Conservation (phyloP, 106 monocot species). For the Alisma plantagoaquatica region DNA sequence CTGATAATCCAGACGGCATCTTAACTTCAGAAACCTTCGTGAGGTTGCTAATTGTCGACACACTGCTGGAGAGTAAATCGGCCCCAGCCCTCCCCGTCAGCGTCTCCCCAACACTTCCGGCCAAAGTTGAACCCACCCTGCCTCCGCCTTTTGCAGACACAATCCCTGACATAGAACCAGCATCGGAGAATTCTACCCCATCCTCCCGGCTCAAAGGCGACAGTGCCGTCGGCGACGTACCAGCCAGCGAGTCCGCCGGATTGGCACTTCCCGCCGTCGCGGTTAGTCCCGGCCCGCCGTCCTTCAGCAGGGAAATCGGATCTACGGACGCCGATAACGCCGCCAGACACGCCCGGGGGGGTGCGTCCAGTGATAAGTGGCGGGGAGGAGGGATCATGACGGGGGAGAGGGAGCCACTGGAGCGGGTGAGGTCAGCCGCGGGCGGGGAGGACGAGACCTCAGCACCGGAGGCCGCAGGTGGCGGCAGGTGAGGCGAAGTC, state of each 20-base stretch:
- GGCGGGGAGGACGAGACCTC: slow-evolving; percentile 8
- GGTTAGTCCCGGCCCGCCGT: not conserved
- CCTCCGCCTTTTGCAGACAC: slow-evolving; percentile 14
- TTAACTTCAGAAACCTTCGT: slow-evolving; percentile 48
- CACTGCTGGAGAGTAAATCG: not conserved
- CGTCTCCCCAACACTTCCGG: slow-evolving; percentile 38
- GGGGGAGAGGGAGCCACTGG: slow-evolving; percentile 42
- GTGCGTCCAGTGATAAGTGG: slow-evolving; percentile 55
- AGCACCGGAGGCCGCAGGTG: not conserved
- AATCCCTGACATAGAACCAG: too few relatives aligned
- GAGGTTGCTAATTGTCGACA: slow-evolving; percentile 26
- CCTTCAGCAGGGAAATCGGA: slow-evolving; percentile 17
- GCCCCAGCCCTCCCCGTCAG: slow-evolving; percentile 16
- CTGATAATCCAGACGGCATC: slow-evolving; percentile 39
- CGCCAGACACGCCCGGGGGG: slow-evolving; percentile 49
- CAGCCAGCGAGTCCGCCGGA: slow-evolving; percentile 33
- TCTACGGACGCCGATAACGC: slow-evolving; percentile 14
- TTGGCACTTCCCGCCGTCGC: slow-evolving; percentile 55
- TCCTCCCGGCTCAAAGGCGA: slow-evolving; percentile 43
- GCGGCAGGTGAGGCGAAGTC: slow-evolving; percentile 3
- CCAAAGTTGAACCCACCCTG: slow-evolving; percentile 33
- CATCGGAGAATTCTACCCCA: slow-evolving; percentile 26
- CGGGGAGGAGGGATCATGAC: slow-evolving; percentile 86
- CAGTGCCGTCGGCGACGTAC: slow-evolving; percentile 18
- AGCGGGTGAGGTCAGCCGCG: slow-evolving; percentile 10